Percentiles rank a stretch among this genome's conserved stretches.
Conservation (phyloP, 495 filamentous ascomycete species). For the Astrocystis sublimbata region DNA sequence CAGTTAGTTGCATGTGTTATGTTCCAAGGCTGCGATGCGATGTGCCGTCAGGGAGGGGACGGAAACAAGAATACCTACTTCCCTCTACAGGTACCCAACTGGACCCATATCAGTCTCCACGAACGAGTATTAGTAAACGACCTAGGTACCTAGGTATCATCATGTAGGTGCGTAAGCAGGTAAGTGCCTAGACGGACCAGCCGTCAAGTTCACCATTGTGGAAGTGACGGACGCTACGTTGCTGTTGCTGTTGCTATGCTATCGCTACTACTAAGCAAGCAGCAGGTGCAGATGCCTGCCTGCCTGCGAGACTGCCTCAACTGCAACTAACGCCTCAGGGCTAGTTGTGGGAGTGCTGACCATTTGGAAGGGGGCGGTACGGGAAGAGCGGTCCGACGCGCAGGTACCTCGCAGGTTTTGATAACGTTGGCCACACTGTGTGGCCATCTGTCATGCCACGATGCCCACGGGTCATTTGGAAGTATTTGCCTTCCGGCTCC, state of each 20-base stretch:
- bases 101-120: too few species aligned
- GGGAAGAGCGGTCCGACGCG: neutral
- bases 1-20: constrained; percentile 2
- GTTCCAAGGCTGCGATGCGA: neutral
- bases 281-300: neutral
- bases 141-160: too few species aligned
- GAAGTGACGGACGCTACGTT: neutral
- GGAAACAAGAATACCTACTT: too few species aligned
- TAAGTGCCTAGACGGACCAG: neutral
- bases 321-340: neutral
- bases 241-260: neutral
- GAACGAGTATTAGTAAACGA: too few species aligned
- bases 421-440: neutral
- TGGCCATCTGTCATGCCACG: neutral
- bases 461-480: too few species aligned
- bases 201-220: too few species aligned
- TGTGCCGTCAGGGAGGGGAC: neutral
- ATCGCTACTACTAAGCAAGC: neutral
- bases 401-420: neutral
- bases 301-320: neutral
- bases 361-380: neutral
- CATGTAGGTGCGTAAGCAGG: neutral
- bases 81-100: too few species aligned
- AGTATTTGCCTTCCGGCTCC: too few species aligned
- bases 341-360: too few species aligned